These are phyloP conservation scores for Ascochyta lentis DNA, from an alignment of 2,329 filamentous ascomycete species.

Conservation along the genomic window DNA sequence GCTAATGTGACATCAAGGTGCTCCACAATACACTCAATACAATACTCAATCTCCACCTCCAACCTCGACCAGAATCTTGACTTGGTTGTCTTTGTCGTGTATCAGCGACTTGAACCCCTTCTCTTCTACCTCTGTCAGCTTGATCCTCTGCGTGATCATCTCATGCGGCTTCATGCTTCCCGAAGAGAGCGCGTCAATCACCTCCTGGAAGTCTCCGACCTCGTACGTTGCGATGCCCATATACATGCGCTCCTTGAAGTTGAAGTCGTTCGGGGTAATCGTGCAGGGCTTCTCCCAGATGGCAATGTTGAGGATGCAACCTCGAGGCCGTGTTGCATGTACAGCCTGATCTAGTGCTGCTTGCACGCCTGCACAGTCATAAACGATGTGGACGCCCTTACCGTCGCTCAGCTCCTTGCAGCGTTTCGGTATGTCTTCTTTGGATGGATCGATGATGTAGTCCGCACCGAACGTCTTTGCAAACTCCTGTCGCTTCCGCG, in stretches of 20 bases:
- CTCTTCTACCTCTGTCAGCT: constrained; percentile 55
- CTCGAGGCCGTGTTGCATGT: constrained; percentile 56
- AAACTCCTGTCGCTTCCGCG: constrained; percentile 56
- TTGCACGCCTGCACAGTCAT: constrained; percentile 62
- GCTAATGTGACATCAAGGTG: constrained; percentile 15
- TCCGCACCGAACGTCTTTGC: constrained; percentile 60
- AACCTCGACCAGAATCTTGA: constrained; percentile 57
- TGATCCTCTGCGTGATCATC: constrained; percentile 60
- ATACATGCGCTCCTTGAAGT: constrained; percentile 61
- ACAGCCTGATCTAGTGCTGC: constrained; percentile 58
- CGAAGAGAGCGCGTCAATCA: constrained; percentile 53
- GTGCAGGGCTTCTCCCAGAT: constrained; percentile 62
- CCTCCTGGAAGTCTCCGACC: constrained; percentile 58
- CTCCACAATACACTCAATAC: constrained; percentile 1
- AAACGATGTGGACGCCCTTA: constrained; percentile 59
- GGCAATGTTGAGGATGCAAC: constrained; percentile 62
- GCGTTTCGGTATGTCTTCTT: constrained; percentile 55
- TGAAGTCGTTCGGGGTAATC: constrained; percentile 58
- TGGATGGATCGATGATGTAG: constrained; percentile 58
- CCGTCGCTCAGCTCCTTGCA: constrained; percentile 54
- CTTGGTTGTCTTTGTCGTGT: constrained; percentile 58
- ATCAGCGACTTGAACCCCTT: constrained; percentile 57
- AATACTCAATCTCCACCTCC: constrained; percentile 30
- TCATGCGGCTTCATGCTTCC: constrained; percentile 53
- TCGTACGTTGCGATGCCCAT: constrained; percentile 61